phyloP scores from a whole-genome alignment of 1,284 basidiomycete genomes.

The Leccinum angustisporum region DNA sequence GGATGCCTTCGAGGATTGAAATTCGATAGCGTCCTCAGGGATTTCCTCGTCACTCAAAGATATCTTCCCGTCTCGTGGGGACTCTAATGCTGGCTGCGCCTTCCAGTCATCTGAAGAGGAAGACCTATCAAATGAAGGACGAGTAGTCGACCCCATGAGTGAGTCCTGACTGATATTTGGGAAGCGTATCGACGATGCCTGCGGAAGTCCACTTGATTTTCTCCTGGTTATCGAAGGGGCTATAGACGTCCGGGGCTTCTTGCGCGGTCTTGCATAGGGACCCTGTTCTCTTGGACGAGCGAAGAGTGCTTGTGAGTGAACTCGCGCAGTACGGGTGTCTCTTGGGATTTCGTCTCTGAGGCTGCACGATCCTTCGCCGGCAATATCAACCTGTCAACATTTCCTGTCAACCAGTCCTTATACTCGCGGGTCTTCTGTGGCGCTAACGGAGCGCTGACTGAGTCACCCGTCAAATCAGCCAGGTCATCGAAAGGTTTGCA shows the following conservation, averaged over 20 bases:
- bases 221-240: conserved; percentile 26
- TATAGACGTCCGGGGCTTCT: conserved; percentile 39
- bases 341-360: conserved; percentile 18
- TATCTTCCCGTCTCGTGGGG: conserved; percentile 28
- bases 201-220: conserved; percentile 27
- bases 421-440: conserved; percentile 29
- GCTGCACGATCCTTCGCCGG: conserved; percentile 22
- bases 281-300: conserved; percentile 52
- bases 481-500: conserved; percentile 24
- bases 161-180: conserved; percentile 15
- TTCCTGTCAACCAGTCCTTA: conserved; percentile 74
- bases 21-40: conserved; percentile 54
- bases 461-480: conserved; percentile 20
- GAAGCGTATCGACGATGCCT: conserved; percentile 5
- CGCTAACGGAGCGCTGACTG: conserved; percentile 6
- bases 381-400: conserved; percentile 39
- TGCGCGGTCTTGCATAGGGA: conserved; percentile 44
- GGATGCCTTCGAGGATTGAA: conserved; percentile 24
- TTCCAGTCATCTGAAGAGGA: conserved; percentile 25
- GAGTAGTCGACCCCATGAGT: conserved; percentile 5
- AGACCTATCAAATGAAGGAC: conserved; percentile 12
- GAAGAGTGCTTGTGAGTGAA: conserved; percentile 72
- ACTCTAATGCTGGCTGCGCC: conserved; percentile 10
- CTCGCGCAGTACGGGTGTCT: conserved; percentile 54
- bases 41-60: conserved; percentile 57